Percentiles rank a stretch among this genome's conserved stretches.
These are phyloP conservation scores for Salvia miltiorrhiza DNA, from an alignment of 257 asterid species.

Conservation along the genomic window DNA sequence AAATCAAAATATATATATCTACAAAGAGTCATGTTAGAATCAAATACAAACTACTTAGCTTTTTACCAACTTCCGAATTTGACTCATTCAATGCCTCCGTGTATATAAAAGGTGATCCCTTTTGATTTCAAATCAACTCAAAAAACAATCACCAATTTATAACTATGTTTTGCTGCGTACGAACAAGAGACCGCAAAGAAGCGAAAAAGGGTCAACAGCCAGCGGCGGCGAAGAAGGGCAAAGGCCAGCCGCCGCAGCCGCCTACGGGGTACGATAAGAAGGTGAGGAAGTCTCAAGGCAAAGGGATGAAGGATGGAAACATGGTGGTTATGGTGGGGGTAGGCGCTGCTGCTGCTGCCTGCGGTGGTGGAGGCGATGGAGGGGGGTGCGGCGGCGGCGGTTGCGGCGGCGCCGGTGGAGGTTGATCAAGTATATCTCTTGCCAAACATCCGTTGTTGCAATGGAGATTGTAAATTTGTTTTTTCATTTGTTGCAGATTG, in stretches of 20 bases:
- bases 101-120: background rate
- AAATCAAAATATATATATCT: too few relatives aligned
- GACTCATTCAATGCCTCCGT: background rate
- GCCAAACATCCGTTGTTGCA: background rate
- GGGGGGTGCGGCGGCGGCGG: background rate
- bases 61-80: background rate
- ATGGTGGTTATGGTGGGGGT: constrained; percentile 28
- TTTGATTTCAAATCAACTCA: background rate
- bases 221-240: background rate
- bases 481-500: too few relatives aligned
- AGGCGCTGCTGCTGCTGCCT: constrained; percentile 19
- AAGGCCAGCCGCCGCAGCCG: constrained; percentile 1
- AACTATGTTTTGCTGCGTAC: constrained; percentile 29
- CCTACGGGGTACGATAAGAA: background rate
- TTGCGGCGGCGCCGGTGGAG: constrained; percentile 23
- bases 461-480: background rate
- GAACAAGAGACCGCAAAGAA: constrained; percentile 22
- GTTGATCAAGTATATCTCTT: background rate
- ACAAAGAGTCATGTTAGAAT: too few relatives aligned
- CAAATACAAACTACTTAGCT: background rate
- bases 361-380: background rate
- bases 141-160: background rate
- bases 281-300: background rate
- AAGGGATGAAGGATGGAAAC: constrained; percentile 20
- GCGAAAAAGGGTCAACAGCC: background rate